Conservation (phyloP, 305 asterid genomes). For the Lippia alba region DNA sequence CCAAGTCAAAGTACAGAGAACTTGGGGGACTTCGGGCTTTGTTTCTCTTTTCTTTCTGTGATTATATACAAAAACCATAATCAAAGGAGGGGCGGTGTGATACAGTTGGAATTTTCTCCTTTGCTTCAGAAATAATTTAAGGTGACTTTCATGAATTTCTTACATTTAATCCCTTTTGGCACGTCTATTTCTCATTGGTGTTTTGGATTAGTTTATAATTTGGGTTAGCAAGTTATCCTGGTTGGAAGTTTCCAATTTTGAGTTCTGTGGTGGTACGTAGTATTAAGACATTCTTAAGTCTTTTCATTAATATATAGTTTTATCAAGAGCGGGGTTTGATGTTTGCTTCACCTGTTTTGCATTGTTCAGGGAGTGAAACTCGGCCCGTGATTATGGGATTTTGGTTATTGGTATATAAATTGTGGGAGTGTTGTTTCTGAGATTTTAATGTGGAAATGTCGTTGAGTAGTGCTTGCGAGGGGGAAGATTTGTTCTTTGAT, state of each 20-base stretch:
- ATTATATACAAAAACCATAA: slow-evolving; percentile 45
- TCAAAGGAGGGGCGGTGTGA: slow-evolving; percentile 77
- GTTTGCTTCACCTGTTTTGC: slow-evolving; percentile 22
- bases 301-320: slow-evolving; percentile 1
- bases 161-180: slow-evolving; percentile 16
- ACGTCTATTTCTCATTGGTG: slow-evolving; percentile 24
- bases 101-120: slow-evolving; percentile 56
- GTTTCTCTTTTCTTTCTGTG: not conserved
- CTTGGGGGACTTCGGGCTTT: slow-evolving; percentile 28
- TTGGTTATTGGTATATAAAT: slow-evolving; percentile 23
- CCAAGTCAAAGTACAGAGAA: slow-evolving; percentile 51
- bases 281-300: slow-evolving; percentile 39
- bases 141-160: slow-evolving; percentile 34
- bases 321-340: slow-evolving; percentile 24
- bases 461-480: slow-evolving; percentile 43
- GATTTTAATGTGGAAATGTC: slow-evolving; percentile 56
- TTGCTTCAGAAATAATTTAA: slow-evolving; percentile 42
- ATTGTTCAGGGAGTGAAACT: slow-evolving; percentile 41
- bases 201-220: slow-evolving; percentile 31
- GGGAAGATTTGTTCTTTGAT: slow-evolving; percentile 73
- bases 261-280: slow-evolving; percentile 46
- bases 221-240: not conserved
- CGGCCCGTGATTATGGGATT: slow-evolving; percentile 52
- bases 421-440: slow-evolving; percentile 28
- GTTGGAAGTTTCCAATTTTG: slow-evolving; percentile 24